Base-by-base conservation (phyloP, 495 filamentous ascomycete species). In the Trichocladium antarcticum region DNA sequence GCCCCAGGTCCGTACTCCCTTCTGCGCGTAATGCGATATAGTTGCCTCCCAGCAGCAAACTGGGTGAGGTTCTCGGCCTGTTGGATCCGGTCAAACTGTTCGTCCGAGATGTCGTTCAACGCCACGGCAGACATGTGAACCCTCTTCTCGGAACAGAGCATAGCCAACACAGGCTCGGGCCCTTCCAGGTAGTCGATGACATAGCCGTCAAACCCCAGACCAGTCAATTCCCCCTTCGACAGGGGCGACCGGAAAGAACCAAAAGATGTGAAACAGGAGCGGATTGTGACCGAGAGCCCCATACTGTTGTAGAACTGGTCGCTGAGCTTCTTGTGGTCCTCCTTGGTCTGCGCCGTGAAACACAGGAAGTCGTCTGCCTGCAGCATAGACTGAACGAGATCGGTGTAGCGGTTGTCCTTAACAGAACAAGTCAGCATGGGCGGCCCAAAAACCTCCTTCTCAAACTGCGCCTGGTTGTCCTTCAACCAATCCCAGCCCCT, bases 381-480 rank as follows among this genome's bases (percentile, higher is more conserved):
- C 8, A 99, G 59, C 16, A 84, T 58, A 3, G 77, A 74, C 64
- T 99, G 92, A 10, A 99, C 67, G 8, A 78, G 74, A 59, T 87
- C 73, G 19, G 82, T 80, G 58, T 83, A 89, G 45, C 68, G 75
- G 14, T 76, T 76, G 58, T 95, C 79, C 47, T 83, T 89, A 31
- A 96, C 64, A 0, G 84, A 84, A 63, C 90, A 95, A 19, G 74
- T 80, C 12, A 99, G 67, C 48, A 90, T 74, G 0, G 92, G 80
- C 15, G 92, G 92, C 0, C 87, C 89, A 63, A 87, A 89, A 19
- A 97, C 82, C 53, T 84, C 75, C 45, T 83, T 78, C 60, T 89
- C 77, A 49, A 97, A 96, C 21, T 74, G 61, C 54, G 76, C 62
- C 36, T 74, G 77, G 62, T 97, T 80, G 2, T 79, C 60, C 52